phyloP scores from a whole-genome alignment of 176 grass and related monocot genomes.

The Eremochloa ophiuroides region DNA sequence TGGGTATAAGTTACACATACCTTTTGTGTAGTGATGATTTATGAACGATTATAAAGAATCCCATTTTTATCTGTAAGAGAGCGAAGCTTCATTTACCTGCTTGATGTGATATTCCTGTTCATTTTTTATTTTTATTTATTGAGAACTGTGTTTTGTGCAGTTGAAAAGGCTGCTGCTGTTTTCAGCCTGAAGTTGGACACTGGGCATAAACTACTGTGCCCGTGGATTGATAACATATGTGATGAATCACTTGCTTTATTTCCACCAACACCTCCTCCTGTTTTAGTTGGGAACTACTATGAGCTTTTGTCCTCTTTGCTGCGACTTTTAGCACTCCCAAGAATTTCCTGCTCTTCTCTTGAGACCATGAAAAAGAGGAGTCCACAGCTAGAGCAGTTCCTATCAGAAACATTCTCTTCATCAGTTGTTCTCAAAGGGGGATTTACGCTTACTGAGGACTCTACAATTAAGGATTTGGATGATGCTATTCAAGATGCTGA shows the following conservation, averaged over 20 bases:
- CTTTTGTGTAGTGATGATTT: not conserved
- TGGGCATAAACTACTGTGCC: conserved; percentile 92
- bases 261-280: conserved; percentile 75
- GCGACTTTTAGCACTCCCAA: conserved; percentile 71
- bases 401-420: conserved; percentile 46
- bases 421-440: conserved; percentile 48
- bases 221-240: conserved; percentile 96
- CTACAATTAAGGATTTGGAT: conserved; percentile 60
- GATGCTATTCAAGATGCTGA: conserved; percentile 61
- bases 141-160: conserved; percentile 47
- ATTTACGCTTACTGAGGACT: conserved; percentile 55
- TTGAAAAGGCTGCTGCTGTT: conserved; percentile 94
- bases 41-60: not conserved
- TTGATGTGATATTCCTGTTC: not conserved
- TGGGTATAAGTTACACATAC: not conserved
- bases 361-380: conserved; percentile 71
- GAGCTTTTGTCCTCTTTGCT: conserved; percentile 58
- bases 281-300: conserved; percentile 64
- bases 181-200: conserved; percentile 92
- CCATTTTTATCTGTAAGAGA: not conserved
- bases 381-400: conserved; percentile 61
- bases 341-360: conserved; percentile 62
- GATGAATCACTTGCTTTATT: conserved; percentile 86
- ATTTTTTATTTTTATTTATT: conserved; percentile 9
- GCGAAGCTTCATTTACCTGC: not conserved